Evolutionary conservation across 2,329 filamentous ascomycete genomes (phyloP), one percentile per base, ranked within the genome.

Genomic region (Colletotrichum musicola): DNA sequence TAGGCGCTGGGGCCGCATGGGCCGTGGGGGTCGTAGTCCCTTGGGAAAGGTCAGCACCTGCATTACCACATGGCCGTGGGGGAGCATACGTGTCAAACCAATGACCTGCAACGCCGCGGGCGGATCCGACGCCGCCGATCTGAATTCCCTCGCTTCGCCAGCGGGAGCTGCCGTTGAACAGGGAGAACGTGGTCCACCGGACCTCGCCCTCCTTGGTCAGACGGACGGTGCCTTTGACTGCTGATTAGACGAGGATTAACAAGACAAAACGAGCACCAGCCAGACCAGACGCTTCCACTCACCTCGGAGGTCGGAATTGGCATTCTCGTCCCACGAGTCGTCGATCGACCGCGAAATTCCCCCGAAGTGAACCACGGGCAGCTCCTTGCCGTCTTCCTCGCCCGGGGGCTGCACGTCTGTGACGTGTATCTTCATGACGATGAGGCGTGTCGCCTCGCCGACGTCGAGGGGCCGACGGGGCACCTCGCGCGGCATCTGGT

Each of bases 61-160:
- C 59, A 6, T 10, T 6, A 38, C 47, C 46, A 9, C 9, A 16
- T 1, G 13, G 22, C 6, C 22, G 18, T 27, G 27, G 6, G 12
- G n/a, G 10, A 27, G 74, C 81, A 69, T 80, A 90, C 88, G 89
- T 90, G 73, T 93, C 92, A 74, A 94, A 95, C 93, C 93, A 95
- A 59, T 89, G 90, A 0, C 93, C 92, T 2, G 94, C 75, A 0
- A 94, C 88, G 1, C 92, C 92, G 7, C 92, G 84, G 6, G 86
- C 88, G 6, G 90, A 90, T 56, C 82, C 80, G 1, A 89, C 73
- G 0, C 92, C 93, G 12, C 92, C 92, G 5, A 95, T 78, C 77
- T 95, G 93, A 6, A 95, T 83, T 9, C 91, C 88, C 79, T 95
- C 93, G 74, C 89, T 92, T n/a, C 88, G 86, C 93, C 92, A 95